A percentile compares a stretch with the other conserved stretches of the same genome.
Conservation (phyloP, 768 basidiomycete genomes). For the Lactarius vividus region DNA sequence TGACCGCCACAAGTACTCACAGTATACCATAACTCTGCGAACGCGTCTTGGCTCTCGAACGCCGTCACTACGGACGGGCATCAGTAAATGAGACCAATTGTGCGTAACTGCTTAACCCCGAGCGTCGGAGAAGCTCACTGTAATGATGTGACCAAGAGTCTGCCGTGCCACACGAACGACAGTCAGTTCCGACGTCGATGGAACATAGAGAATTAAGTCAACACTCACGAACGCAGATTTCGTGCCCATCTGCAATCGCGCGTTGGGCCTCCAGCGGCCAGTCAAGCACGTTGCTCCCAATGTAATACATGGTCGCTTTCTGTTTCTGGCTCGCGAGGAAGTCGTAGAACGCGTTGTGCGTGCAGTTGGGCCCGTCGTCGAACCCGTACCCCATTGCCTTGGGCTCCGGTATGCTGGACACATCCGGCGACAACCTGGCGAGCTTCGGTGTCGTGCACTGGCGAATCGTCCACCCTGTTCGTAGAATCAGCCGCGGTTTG, state of each 20-base stretch:
- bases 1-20: constrained; percentile 35
- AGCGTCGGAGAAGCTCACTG: constrained; percentile 30
- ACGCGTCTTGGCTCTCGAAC: constrained; percentile 59
- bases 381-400: constrained; percentile 57
- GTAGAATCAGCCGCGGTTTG: not conserved
- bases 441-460: constrained; percentile 50
- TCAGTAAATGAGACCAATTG: not conserved
- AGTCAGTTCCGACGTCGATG: not conserved
- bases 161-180: constrained; percentile 2
- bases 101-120: too few species aligned
- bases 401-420: constrained; percentile 53
- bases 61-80: constrained; percentile 46
- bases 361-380: constrained; percentile 65
- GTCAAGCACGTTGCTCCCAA: constrained; percentile 55
- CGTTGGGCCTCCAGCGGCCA: constrained; percentile 58
- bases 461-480: constrained; percentile 41
- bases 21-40: constrained; percentile 76
- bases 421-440: constrained; percentile 43
- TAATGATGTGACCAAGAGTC: constrained; percentile 56
- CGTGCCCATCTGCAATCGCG: constrained; percentile 53
- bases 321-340: constrained; percentile 51
- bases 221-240: constrained; percentile 53
- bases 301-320: constrained; percentile 63
- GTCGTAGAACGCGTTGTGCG: constrained; percentile 61
- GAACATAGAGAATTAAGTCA: not conserved